A percentile compares a stretch with the other conserved stretches of the same genome.
Evolutionary conservation across 441 rosid genomes (phyloP).

Genomic region (Macaranga tanarius): DNA sequence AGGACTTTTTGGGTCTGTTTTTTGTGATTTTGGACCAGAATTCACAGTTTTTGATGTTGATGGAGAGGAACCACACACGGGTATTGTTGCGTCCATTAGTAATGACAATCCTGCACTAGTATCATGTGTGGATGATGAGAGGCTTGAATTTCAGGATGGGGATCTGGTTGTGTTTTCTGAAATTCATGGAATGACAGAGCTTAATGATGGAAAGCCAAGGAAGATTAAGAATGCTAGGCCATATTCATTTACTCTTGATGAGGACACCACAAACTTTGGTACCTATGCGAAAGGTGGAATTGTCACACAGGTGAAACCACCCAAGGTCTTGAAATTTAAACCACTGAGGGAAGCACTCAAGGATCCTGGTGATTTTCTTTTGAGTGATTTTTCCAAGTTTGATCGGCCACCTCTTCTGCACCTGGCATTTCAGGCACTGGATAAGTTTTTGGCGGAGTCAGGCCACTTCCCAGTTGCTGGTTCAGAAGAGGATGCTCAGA

Average conservation of each 20-base stretch:
- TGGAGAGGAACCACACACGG: constrained; percentile 91
- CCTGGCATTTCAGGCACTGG: constrained; percentile 89
- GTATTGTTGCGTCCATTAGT: constrained; percentile 86
- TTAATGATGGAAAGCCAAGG: constrained; percentile 92
- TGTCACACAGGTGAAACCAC: constrained; percentile 85
- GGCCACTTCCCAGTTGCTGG: constrained; percentile 82
- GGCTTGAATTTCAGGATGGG: constrained; percentile 92
- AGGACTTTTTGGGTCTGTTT: constrained; percentile 91
- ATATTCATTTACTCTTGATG: constrained; percentile 76
- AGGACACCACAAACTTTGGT: constrained; percentile 66
- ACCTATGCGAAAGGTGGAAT: constrained; percentile 84
- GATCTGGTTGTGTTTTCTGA: constrained; percentile 89
- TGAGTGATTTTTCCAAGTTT: constrained; percentile 85
- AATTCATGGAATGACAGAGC: constrained; percentile 85
- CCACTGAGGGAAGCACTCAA: constrained; percentile 73
- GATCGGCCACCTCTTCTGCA: constrained; percentile 85
- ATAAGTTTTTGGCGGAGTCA: constrained; percentile 54
- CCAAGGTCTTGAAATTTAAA: constrained; percentile 71
- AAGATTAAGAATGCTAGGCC: constrained; percentile 72
- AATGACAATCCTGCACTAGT: constrained; percentile 79
- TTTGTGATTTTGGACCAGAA: constrained; percentile 93
- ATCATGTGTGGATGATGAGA: constrained; percentile 89
- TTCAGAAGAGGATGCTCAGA: constrained; percentile 82
- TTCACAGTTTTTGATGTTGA: constrained; percentile 84
- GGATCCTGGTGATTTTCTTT: constrained; percentile 84